Conservation (phyloP, 2,329 filamentous ascomycete species). For the Aspergillus persii region DNA sequence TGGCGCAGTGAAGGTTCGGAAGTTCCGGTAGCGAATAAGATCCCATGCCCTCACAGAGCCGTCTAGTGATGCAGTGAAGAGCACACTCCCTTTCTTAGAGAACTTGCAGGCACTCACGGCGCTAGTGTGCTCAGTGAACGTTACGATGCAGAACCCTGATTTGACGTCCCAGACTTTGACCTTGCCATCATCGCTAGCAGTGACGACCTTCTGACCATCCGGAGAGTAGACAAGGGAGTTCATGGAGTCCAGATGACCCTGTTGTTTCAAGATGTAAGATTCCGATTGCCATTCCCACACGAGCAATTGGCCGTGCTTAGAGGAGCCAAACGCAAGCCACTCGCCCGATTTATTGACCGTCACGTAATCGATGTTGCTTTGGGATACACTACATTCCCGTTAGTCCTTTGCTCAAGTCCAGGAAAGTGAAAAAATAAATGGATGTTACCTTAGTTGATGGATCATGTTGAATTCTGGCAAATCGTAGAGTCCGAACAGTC, state of each 20-base stretch:
- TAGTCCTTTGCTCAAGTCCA: constrained; percentile 4
- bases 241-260: constrained; percentile 95
- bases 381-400: constrained; percentile 71
- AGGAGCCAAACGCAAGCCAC: constrained; percentile 96
- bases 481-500: constrained; percentile 90
- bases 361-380: constrained; percentile 93
- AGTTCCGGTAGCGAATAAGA: constrained; percentile 91
- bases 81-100: constrained; percentile 88
- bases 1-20: constrained; percentile 93
- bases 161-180: constrained; percentile 98
- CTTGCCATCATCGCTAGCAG: constrained; percentile 93
- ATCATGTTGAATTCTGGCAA: constrained; percentile 95
- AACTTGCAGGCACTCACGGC: constrained; percentile 92
- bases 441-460: constrained; percentile 64
- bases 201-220: constrained; percentile 89
- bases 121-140: constrained; percentile 94
- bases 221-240: constrained; percentile 91
- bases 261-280: constrained; percentile 97
- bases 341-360: constrained; percentile 92
- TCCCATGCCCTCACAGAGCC: constrained; percentile 96
- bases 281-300: constrained; percentile 99
- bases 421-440: background rate
- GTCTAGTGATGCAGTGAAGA: constrained; percentile 93
- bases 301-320: constrained; percentile 89
- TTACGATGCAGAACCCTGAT: constrained; percentile 96